A percentile compares a stretch with the other conserved stretches of the same genome.
These are phyloP conservation scores for Anethum foeniculum DNA, from an alignment of 140 eudicot genomes.

Conservation along the genomic window DNA sequence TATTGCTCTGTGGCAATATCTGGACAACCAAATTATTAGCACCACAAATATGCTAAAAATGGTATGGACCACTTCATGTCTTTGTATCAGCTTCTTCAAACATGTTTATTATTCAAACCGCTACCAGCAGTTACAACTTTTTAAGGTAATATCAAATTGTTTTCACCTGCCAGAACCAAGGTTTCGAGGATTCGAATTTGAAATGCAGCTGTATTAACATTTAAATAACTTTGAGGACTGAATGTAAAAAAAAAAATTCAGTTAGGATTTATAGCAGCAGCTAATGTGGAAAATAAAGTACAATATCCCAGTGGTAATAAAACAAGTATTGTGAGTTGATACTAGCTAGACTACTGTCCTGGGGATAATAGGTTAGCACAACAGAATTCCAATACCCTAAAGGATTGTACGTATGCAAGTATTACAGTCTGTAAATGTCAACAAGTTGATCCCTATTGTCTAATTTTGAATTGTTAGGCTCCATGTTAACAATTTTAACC, in stretches of 20 bases:
- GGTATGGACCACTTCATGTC: not conserved
- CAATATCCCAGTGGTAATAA: too few relatives aligned
- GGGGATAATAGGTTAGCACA: not conserved
- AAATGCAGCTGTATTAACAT: too few relatives aligned
- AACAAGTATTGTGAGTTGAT: not conserved
- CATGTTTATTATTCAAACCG: not conserved
- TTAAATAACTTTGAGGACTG: too few relatives aligned
- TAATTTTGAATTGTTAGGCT: not conserved
- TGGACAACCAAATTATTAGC: not conserved
- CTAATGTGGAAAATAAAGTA: too few relatives aligned
- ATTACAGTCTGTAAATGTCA: not conserved
- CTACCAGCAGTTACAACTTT: not conserved
- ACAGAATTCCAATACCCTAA: not conserved
- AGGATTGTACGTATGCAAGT: not conserved
- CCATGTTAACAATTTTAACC: not conserved
- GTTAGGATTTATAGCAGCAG: too few relatives aligned
- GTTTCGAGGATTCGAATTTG: not conserved
- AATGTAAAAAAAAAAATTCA: too few relatives aligned
- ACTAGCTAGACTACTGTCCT: not conserved
- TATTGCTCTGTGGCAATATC: not conserved
- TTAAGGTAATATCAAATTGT: not conserved
- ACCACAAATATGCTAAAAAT: slow-evolving; percentile 3
- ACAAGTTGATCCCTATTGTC: not conserved
- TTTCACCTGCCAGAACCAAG: not conserved
- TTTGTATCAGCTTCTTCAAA: not conserved